Evolutionary conservation across 2,329 filamentous ascomycete species (phyloP).

Genomic region (Aspergillus thermomutatus): DNA sequence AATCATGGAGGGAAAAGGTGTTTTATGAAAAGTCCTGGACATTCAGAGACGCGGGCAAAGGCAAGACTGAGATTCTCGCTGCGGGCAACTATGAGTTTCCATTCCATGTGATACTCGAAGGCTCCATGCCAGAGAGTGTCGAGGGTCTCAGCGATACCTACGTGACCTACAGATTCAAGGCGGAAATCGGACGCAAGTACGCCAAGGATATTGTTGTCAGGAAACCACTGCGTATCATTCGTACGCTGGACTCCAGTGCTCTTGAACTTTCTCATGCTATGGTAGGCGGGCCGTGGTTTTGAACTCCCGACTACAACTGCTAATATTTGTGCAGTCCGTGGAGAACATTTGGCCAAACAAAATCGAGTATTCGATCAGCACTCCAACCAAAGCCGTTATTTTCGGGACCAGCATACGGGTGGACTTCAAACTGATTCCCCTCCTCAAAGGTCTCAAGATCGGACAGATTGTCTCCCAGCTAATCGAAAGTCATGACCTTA

Average conservation of each 20-base stretch:
- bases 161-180: slow-evolving; percentile 87
- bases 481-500: slow-evolving; percentile 72
- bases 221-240: slow-evolving; percentile 74
- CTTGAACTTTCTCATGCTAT: slow-evolving; percentile 81
- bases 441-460: slow-evolving; percentile 83
- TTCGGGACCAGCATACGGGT: slow-evolving; percentile 84
- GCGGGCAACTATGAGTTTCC: slow-evolving; percentile 82
- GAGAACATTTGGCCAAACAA: slow-evolving; percentile 99
- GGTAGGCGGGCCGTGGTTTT: slow-evolving; percentile 43
- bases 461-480: slow-evolving; percentile 79
- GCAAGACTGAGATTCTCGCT: slow-evolving; percentile 55
- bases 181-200: slow-evolving; percentile 85
- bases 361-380: slow-evolving; percentile 89
- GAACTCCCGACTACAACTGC: neutral
- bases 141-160: slow-evolving; percentile 84
- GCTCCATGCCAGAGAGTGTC: slow-evolving; percentile 73
- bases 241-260: slow-evolving; percentile 71
- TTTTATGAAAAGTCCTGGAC: slow-evolving; percentile 71
- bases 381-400: slow-evolving; percentile 89
- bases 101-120: slow-evolving; percentile 71
- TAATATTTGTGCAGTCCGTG: slow-evolving; percentile 54
- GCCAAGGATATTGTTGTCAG: slow-evolving; percentile 79
- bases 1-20: slow-evolving; percentile 40
- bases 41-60: slow-evolving; percentile 55
- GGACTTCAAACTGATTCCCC: slow-evolving; percentile 80